Evolutionary conservation across 345 rosid species (phyloP), one percentile per base, ranked within the genome.

Genomic region (Citropsis articulata): DNA sequence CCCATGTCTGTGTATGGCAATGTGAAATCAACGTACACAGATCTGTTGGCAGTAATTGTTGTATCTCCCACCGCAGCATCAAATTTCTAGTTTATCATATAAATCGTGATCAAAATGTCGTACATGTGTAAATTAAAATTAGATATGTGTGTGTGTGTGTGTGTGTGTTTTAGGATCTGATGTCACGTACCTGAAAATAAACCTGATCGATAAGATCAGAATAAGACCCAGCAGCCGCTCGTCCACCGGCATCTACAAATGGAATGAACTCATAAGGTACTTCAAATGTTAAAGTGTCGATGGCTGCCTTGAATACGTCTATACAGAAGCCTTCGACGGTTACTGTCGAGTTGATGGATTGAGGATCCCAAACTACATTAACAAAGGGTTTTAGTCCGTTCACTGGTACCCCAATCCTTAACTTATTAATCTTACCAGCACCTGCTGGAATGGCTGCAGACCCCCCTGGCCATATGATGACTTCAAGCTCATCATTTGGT

Each of bases 11-110:
- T 66, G 71, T 83, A 89, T 16, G 91, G 89, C 69, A 84, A 85
- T 13, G 90, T 55, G 80, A 89, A 89, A 56, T 89, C 90, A 36
- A 85, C 92, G 3, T 78, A 78, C 62, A 27, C 56, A 3, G 89
- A 80, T 42, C 92, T 75, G 57, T 53, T 53, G 57, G 57, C 57
- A 16, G 57, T 53, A 18, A 53, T 53, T 53, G 57, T 53, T 53
- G 57, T 53, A 53, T 53, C 57, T 53, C 57, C 57, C 22, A 53
- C 57, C 57, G 7, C 57, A 53, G 22, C 57, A 53, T 53, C 57
- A 53, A 53, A 53, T 53, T 53, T 53, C 57, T 53, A 53, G 22
- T 53, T 53, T 6, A 53, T 53, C 21, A 53, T 53, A 18, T 18
- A 5, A 53, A 5, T 53, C 57, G 19, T 18, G 57, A 45, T 45